Evolutionary conservation across 2,329 filamentous ascomycete species (phyloP), one percentile per base, ranked within the genome.

Genomic region (Penicillium corylophilum): DNA sequence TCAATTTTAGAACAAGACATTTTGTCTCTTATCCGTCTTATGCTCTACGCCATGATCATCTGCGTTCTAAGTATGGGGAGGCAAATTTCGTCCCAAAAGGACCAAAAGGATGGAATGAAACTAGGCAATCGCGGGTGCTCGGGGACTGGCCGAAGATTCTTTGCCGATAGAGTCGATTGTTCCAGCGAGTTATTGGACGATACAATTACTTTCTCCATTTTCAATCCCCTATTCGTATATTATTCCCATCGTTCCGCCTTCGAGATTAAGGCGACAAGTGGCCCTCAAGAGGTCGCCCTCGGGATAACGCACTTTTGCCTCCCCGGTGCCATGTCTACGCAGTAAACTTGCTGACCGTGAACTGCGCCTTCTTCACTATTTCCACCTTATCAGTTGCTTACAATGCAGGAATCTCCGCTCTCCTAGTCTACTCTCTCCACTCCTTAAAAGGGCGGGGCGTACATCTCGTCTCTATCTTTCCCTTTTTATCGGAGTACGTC

Each of bases 361-460:
- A 35, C 16, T 20, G 18, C 16, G 18, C 9, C 16, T 5, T 38
- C 16, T 15, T 20, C 9, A 3, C 38, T 48, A 48, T 43, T 22
- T 18, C 20, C n/a, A 18, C 35, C 46, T 33, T 42, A 46, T 44
- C 52, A 22, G 20, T 38, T 36, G 31, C 26, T 28, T 24, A 24
- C 31, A 36, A 39, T 43, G 36, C 43, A 46, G 13, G 24, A 54
- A 46, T 43, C 48, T 51, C 48, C 48, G 48, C 52, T 44, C 26
- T 10, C 26, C 9, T n/a, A n/a, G n/a, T n/a, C n/a, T n/a, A n/a
- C 26, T 28, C 51, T 48, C 52, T 51, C 52, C 52, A 45, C 52
- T 48, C 36, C 13, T 35, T 22, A 15, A 20, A 23, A 41, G 48
- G 44, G 48, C 44, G 52, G 52, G 51, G 52, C n/a, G 52, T 54